phyloP scores from a whole-genome alignment of 108 stramenopile genomes.

The Pseudonitzschia multiseries region DNA sequence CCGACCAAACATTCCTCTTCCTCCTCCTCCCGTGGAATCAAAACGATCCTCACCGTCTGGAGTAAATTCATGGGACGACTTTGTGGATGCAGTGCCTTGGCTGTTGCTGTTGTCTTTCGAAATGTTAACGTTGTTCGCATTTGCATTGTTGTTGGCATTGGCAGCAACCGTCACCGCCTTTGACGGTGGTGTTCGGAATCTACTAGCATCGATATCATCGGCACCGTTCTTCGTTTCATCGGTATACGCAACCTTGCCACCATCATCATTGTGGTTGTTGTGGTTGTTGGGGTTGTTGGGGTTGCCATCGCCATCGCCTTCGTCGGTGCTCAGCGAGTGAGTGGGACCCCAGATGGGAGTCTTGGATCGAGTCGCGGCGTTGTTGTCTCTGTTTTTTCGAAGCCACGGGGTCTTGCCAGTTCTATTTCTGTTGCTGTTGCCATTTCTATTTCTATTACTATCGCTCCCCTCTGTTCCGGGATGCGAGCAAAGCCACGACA shows the following conservation, averaged over 20 bases:
- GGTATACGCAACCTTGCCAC: too few species aligned
- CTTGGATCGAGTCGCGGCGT: constrained; percentile 26
- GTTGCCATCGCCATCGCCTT: constrained; percentile 1
- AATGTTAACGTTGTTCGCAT: constrained; percentile 26
- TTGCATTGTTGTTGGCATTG: constrained; percentile 2
- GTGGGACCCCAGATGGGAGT: constrained; percentile 32
- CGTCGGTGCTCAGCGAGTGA: constrained; percentile 34
- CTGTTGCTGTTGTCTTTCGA: constrained; percentile 24
- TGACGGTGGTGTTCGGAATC: too few species aligned
- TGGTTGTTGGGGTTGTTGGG: too few species aligned
- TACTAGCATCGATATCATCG: too few species aligned
- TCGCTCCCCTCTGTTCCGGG: not conserved
- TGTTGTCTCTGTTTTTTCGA: constrained; percentile 24
- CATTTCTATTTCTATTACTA: not conserved
- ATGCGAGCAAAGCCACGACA: constrained; percentile 17
- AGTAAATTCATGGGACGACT: constrained; percentile 8
- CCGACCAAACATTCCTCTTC: not conserved
- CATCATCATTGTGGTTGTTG: too few species aligned
- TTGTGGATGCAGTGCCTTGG: constrained; percentile 24
- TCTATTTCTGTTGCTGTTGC: constrained; percentile 1
- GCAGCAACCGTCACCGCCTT: not conserved
- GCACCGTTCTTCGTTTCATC: too few species aligned
- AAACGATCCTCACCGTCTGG: not conserved
- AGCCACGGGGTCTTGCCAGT: constrained; percentile 13
- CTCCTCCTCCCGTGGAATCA: constrained; percentile 10